These are phyloP conservation scores for Middelhovenomyces tepae DNA, from an alignment of 805 yeast species.

Conservation along the genomic window DNA sequence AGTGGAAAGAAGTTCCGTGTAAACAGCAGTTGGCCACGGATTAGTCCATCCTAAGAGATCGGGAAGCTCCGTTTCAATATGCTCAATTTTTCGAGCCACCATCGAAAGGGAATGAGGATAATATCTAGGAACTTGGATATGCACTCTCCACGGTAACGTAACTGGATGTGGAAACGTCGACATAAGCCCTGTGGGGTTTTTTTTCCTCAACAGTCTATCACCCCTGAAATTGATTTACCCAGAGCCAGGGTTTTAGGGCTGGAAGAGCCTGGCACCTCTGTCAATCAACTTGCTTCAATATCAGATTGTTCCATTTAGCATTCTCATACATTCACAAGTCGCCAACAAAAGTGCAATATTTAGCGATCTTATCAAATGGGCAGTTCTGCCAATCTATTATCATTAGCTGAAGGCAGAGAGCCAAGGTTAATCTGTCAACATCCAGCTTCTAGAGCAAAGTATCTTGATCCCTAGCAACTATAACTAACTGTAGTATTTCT, in stretches of 20 bases:
- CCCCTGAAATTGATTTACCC: constrained; percentile 36
- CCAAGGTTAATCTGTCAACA: too few relatives aligned
- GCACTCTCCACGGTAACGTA: constrained; percentile 35
- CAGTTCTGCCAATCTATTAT: too few relatives aligned
- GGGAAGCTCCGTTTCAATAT: constrained; percentile 33
- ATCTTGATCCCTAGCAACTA: too few relatives aligned
- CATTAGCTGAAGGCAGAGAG: too few relatives aligned
- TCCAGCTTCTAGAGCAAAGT: too few relatives aligned
- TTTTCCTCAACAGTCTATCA: constrained; percentile 35
- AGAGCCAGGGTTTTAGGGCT: constrained; percentile 34
- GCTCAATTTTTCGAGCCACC: constrained; percentile 30
- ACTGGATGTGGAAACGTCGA: constrained; percentile 36
- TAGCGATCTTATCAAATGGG: too few relatives aligned
- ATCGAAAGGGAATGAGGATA: constrained; percentile 38
- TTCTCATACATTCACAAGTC: too few relatives aligned
- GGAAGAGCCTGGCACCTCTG: constrained; percentile 33
- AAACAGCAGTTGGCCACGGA: constrained; percentile 37
- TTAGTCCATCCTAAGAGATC: constrained; percentile 36
- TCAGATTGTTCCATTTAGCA: too few relatives aligned
- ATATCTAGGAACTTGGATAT: constrained; percentile 37
- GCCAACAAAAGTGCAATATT: too few relatives aligned
- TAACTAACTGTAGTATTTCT: too few relatives aligned
- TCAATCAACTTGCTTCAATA: too few relatives aligned
- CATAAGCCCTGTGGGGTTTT: constrained; percentile 38
- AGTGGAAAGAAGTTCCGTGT: constrained; percentile 37